Evolutionary conservation across 371 early-diverging fungal species (phyloP), one percentile per base, ranked within the genome.

Genomic region (Rhizopus arrhizus): DNA sequence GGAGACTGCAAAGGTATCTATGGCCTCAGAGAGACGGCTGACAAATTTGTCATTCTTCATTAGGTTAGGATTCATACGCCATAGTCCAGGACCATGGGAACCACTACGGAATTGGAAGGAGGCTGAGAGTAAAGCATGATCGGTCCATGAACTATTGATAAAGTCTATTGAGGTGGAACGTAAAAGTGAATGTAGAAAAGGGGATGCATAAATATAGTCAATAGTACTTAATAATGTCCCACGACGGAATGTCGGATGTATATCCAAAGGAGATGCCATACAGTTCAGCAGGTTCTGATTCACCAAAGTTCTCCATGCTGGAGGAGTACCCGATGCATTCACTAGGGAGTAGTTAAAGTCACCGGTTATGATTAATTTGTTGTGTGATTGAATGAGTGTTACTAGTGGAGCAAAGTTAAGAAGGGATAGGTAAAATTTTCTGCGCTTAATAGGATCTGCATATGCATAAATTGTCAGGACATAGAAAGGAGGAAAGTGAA

Each of bases 331-430:
- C 9, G 35, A 35, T 16, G 38, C 38, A 2, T 9, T 38, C 38
- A 38, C 11, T 11, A 16, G 35, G 7, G 15, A 29, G 22, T 62
- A 62, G 22, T 62, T 62, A 43, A 62, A 56, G 34, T 62, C 62
- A 13, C 56, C 62, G 9, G 56, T 4, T 2, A 56, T 28, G 16
- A 62, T 56, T 22, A 22, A 22, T 22, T 22, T 22, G 22, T 22
- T 22, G 22, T 7, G 38, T 38, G 38, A 7, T 7, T 9, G 38
- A 38, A 38, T 7, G 38, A 38, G 38, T 7, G 38, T 38, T 38
- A 38, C 15, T 45, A 6, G 4, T 12, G 15, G 13, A 12, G 46
- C 6, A 6, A 15, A n/a, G 15, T 12, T 45, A 6, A 7, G 46
- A 45, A n/a, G 6, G 6, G 15, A 45, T 45, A 6, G 46, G 46